These are phyloP conservation scores for Thermoascus crustaceus DNA, from an alignment of 2,329 filamentous ascomycete genomes.

Conservation along the genomic window DNA sequence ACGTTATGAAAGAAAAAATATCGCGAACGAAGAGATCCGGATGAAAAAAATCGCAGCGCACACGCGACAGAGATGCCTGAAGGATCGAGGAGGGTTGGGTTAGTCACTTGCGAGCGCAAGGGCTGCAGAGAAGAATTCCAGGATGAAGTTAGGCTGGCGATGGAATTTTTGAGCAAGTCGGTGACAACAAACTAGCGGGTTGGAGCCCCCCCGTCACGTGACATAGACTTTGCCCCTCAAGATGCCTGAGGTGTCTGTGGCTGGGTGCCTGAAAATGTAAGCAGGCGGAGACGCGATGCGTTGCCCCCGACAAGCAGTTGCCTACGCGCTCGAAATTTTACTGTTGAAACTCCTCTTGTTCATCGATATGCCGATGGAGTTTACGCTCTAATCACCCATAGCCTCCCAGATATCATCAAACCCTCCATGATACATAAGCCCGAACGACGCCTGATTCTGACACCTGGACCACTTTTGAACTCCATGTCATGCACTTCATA, in stretches of 20 bases:
- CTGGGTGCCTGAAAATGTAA: too few species aligned
- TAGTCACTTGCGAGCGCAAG: conserved; percentile 16
- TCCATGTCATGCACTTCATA: too few species aligned
- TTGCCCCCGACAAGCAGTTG: too few species aligned
- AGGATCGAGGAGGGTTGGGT: conserved; percentile 9
- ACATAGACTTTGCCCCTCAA: conserved; percentile 10
- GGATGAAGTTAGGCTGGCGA: conserved; percentile 16
- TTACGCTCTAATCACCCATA: too few species aligned
- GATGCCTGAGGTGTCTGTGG: neutral
- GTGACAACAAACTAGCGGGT: conserved; percentile 12
- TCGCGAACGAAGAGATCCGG: conserved; percentile 9
- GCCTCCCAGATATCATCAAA: too few species aligned
- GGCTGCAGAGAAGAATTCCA: conserved; percentile 19
- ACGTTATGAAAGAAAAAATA: conserved; percentile 13
- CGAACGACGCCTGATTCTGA: too few species aligned
- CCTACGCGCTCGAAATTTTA: too few species aligned
- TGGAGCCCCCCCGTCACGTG: conserved; percentile 9
- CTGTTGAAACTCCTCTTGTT: too few species aligned
- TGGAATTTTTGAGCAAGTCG: conserved; percentile 23
- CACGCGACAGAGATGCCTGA: conserved; percentile 14
- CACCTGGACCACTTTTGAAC: too few species aligned
- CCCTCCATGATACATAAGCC: too few species aligned
- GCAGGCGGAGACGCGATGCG: too few species aligned
- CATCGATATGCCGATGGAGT: too few species aligned
- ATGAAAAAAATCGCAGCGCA: conserved; percentile 11